A percentile compares a stretch with the other conserved stretches of the same genome.
phyloP scores from a whole-genome alignment of 345 rosid genomes.

The Erucastrum elatum region DNA sequence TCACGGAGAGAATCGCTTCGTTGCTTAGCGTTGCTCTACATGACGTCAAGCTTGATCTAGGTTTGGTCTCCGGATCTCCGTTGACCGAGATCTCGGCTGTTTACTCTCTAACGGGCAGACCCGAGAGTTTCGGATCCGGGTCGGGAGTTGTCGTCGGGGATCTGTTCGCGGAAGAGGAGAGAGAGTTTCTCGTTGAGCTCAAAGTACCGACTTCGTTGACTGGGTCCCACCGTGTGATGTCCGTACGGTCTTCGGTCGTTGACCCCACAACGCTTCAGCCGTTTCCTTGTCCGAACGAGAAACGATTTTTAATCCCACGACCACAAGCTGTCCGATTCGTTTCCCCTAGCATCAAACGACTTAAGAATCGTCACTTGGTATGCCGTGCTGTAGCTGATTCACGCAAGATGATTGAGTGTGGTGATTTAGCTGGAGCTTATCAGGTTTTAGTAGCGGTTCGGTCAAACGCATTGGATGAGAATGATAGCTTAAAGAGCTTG shows the following conservation, averaged over 20 bases:
- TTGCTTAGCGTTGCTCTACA: slow-evolving; percentile 53
- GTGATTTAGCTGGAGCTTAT: slow-evolving; percentile 61
- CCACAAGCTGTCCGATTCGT: slow-evolving; percentile 53
- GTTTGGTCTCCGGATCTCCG: slow-evolving; percentile 58
- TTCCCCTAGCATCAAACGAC: slow-evolving; percentile 50
- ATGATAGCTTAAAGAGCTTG: slow-evolving; percentile 47
- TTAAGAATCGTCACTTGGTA: slow-evolving; percentile 59
- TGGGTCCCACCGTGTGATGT: slow-evolving; percentile 59
- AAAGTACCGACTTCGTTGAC: slow-evolving; percentile 46
- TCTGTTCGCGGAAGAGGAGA: slow-evolving; percentile 70
- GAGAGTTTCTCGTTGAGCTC: slow-evolving; percentile 71
- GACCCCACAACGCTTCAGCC: slow-evolving; percentile 53
- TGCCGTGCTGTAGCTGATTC: slow-evolving; percentile 76
- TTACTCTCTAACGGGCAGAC: slow-evolving; percentile 51
- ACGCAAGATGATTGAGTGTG: slow-evolving; percentile 53
- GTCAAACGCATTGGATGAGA: slow-evolving; percentile 49
- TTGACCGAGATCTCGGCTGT: slow-evolving; percentile 64
- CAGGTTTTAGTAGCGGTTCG: slow-evolving; percentile 67
- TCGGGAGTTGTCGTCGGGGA: slow-evolving; percentile 56
- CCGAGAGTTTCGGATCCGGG: slow-evolving; percentile 47
- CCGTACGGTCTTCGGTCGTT: slow-evolving; percentile 60
- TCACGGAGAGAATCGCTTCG: slow-evolving; percentile 46
- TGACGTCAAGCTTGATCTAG: slow-evolving; percentile 62
- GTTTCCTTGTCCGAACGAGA: slow-evolving; percentile 47
- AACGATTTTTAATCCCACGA: slow-evolving; percentile 53